phyloP scores from a whole-genome alignment of 140 eudicot species.

The Senecio squalidus region DNA sequence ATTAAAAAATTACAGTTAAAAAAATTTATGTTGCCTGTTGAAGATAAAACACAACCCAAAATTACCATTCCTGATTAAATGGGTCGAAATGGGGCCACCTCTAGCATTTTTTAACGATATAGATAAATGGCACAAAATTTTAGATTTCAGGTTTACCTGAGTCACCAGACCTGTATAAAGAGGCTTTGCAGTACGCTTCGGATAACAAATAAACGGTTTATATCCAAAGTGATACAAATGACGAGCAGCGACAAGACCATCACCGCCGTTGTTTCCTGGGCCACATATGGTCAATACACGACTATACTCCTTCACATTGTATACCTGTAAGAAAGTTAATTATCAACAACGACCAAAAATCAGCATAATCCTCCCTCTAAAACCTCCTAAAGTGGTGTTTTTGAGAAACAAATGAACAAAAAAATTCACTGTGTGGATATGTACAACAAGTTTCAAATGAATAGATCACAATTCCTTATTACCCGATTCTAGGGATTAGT shows the following conservation, averaged over 20 bases:
- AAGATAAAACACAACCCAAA: not conserved
- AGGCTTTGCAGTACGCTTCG: conserved; percentile 83
- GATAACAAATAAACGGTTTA: conserved; percentile 77
- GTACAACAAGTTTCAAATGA: conserved; percentile 7
- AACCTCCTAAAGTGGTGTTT: conserved; percentile 5
- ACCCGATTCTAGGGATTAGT: not conserved
- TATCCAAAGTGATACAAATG: conserved; percentile 95
- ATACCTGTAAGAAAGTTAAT: conserved; percentile 50
- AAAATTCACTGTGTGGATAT: not conserved
- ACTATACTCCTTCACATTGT: conserved; percentile 50
- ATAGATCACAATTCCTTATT: too few relatives aligned
- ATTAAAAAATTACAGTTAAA: not conserved
- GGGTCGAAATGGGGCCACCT: not conserved
- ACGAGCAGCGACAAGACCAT: conserved; percentile 99
- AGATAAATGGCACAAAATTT: not conserved
- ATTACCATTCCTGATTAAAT: not conserved
- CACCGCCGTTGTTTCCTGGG: conserved; percentile 99
- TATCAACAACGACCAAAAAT: not conserved
- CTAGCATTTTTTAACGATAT: not conserved
- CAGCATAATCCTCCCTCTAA: not conserved
- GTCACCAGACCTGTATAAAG: conserved; percentile 85
- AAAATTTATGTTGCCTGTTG: not conserved
- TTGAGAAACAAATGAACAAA: not conserved
- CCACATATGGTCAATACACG: conserved; percentile 91
- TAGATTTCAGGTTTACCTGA: conserved; percentile 52